These are phyloP conservation scores for Melampsora larici-populina DNA, from an alignment of 1,284 basidiomycete genomes.

Conservation along the genomic window DNA sequence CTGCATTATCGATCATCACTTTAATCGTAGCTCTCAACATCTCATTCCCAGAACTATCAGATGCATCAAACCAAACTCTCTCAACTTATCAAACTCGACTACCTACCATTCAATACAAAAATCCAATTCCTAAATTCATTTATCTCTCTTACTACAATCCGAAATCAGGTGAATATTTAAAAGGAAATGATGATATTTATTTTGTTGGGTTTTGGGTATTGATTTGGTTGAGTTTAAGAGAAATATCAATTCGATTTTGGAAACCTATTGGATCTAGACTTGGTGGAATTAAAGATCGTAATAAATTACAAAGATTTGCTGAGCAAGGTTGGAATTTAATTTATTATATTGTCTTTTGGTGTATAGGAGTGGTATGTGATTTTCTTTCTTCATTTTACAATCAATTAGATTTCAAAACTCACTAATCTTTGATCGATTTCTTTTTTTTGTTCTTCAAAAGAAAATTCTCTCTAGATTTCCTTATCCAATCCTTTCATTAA, in stretches of 20 bases:
- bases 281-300: not conserved
- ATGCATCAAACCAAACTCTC: not conserved
- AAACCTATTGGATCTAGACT: constrained; percentile 15
- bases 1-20: constrained; percentile 31
- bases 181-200: constrained; percentile 40
- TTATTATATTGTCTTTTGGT: constrained; percentile 34
- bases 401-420: not conserved
- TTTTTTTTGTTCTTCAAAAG: not conserved
- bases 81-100: constrained; percentile 14
- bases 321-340: constrained; percentile 39
- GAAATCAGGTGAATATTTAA: constrained; percentile 18
- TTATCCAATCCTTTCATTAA: constrained; percentile 36
- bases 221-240: constrained; percentile 30
- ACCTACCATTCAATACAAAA: constrained; percentile 17
- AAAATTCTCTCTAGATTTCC: constrained; percentile 31
- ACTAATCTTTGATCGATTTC: not conserved
- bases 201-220: constrained; percentile 36
- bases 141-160: constrained; percentile 39
- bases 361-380: constrained; percentile 29
- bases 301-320: constrained; percentile 33
- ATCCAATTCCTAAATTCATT: constrained; percentile 28
- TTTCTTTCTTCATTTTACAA: not conserved
- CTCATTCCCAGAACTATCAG: constrained; percentile 20
- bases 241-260: constrained; percentile 27
- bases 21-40: constrained; percentile 28